Evolutionary conservation across 768 basidiomycete species (phyloP).

Genomic region (Austroboletus eburneus): DNA sequence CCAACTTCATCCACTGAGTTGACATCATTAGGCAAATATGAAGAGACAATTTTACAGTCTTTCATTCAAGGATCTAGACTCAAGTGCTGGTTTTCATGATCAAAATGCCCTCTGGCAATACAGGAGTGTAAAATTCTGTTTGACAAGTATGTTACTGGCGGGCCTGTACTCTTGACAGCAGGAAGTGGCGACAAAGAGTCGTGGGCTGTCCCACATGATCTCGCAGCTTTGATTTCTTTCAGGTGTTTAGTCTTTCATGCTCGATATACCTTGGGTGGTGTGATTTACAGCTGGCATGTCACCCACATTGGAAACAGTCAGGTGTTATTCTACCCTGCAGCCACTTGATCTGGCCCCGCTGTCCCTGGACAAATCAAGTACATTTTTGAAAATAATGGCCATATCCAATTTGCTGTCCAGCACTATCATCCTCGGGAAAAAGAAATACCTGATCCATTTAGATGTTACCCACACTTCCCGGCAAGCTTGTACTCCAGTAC

Average conservation of each 20-base stretch:
- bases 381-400: background rate
- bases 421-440: background rate
- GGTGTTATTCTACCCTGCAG: background rate
- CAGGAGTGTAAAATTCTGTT: constrained; percentile 4
- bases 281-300: background rate
- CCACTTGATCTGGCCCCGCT: background rate
- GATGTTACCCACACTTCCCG: constrained; percentile 10
- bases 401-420: constrained; percentile 4
- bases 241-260: background rate
- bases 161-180: background rate
- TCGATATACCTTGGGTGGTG: background rate
- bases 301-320: background rate
- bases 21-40: constrained; percentile 3
- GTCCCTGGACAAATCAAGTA: background rate
- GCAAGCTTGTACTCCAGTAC: background rate
- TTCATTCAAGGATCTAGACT: constrained; percentile 16
- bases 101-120: constrained; percentile 5
- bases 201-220: background rate
- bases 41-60: constrained; percentile 6
- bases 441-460: background rate
- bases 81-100: constrained; percentile 1
- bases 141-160: background rate
- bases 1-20: too few species aligned
- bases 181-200: too few species aligned
- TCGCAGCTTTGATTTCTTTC: background rate